Percentiles rank a stretch among this genome's conserved stretches.
phyloP scores from a whole-genome alignment of 2,329 filamentous ascomycete genomes.

The Colletotrichum brevisporum region DNA sequence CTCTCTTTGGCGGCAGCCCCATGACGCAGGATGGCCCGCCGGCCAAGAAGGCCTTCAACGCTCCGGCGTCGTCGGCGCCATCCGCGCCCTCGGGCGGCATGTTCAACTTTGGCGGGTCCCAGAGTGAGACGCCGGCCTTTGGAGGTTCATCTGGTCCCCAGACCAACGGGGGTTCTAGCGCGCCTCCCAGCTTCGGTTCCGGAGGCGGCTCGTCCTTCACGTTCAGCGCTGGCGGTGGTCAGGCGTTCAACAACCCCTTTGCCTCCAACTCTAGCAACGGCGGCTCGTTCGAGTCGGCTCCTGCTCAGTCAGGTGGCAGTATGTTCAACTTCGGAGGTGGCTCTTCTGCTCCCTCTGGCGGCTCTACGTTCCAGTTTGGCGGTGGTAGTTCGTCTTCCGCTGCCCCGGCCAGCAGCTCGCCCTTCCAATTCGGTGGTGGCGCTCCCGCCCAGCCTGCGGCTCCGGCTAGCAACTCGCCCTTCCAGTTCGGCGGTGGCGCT shows the following conservation, averaged over 20 bases:
- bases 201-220: constrained; percentile 42
- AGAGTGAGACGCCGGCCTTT: constrained; percentile 41
- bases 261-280: constrained; percentile 43
- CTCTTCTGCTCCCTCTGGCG: constrained; percentile 40
- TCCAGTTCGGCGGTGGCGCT: constrained; percentile 56
- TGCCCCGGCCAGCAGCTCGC: constrained; percentile 38
- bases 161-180: constrained; percentile 30
- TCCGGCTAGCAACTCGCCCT: constrained; percentile 48
- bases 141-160: constrained; percentile 35
- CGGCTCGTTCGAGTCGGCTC: constrained; percentile 43
- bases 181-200: constrained; percentile 50
- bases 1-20: constrained; percentile 58
- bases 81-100: constrained; percentile 47
- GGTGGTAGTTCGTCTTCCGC: constrained; percentile 43
- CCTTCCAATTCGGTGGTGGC: constrained; percentile 39
- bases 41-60: constrained; percentile 57
- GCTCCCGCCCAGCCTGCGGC: constrained; percentile 48
- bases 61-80: constrained; percentile 43
- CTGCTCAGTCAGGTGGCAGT: constrained; percentile 47
- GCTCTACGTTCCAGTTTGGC: constrained; percentile 57
- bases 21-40: constrained; percentile 57
- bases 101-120: constrained; percentile 56
- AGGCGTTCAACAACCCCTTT: constrained; percentile 58
- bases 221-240: constrained; percentile 44
- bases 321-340: constrained; percentile 56